Base-by-base conservation (phyloP, 768 basidiomycete genomes). In the Inosperma sp. region DNA sequence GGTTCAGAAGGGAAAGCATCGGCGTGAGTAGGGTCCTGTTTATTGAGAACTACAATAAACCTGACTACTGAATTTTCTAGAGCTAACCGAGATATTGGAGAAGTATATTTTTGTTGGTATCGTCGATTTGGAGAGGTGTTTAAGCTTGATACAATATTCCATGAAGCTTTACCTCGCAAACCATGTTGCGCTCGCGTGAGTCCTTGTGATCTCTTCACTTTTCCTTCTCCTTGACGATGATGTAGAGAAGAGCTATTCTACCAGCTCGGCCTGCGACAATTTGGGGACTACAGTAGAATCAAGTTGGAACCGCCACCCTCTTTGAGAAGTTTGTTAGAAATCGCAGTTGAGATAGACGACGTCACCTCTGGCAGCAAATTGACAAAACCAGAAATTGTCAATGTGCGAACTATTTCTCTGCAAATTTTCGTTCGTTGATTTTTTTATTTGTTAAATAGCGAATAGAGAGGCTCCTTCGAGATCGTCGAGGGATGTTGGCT, bases 71-170 rank as follows among this genome's bases (percentile, higher is more conserved):
- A 48, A 35, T 31, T 46, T 23, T 13, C 40, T 27, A 97, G 95
- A 82, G 41, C 70, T 98, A 31, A 79, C 81, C 0, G 89, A 92
- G 60, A 88, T 98, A 39, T 62, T 98, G 26, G 78, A 84, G 56
- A 85, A 89, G 42, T 92, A 96, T 60, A 87, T 82, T 0, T 96
- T 96, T 59, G 93, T 98, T 26, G 94, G 95, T 2, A 82, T 97
- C 30, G 89, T 93, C 7, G 93, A 95, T 62, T 67, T 82, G 7
- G 63, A 77, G 19, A 77, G 81, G 23, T 86, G 82, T 57, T 71
- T 93, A 2, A 88, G 93, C 3, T 68, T 97, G 26, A 73, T 99
- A 2, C 96, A 98, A 65, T 80, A 90, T 63, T 79, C 82, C 22
- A 96, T 90, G 0, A 88, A 92, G 55, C 71, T 99, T 1, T 99